Evolutionary conservation across 208 protist species (phyloP).

Genomic region (Crithidia bombi): DNA sequence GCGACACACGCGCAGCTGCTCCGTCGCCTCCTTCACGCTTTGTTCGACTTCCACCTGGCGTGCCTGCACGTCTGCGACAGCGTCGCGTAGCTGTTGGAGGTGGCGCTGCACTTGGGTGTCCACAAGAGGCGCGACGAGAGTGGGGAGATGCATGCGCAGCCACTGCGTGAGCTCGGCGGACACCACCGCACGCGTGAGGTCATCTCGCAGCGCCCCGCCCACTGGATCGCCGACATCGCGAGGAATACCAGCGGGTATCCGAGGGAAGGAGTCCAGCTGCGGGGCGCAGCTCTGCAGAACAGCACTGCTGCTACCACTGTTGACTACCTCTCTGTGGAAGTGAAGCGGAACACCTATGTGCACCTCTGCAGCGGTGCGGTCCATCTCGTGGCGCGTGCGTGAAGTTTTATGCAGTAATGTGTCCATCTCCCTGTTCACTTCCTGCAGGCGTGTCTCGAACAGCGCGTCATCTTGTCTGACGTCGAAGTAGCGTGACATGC

Average conservation of each 20-base stretch:
- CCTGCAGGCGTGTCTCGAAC: slow-evolving; percentile 62
- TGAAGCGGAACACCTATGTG: slow-evolving; percentile 24
- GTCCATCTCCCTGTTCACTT: slow-evolving; percentile 83
- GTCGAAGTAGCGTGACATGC: slow-evolving; percentile 17
- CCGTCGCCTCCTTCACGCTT: slow-evolving; percentile 25
- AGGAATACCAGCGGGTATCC: not conserved
- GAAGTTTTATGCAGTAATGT: slow-evolving; percentile 58
- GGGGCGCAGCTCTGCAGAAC: no score
- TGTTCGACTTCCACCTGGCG: slow-evolving; percentile 23
- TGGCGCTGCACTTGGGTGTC: slow-evolving; percentile 43
- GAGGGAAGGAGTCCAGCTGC: no score
- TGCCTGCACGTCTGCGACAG: slow-evolving; percentile 26
- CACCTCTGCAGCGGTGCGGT: slow-evolving; percentile 20
- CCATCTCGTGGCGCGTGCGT: slow-evolving; percentile 44
- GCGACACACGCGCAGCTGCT: slow-evolving; percentile 29
- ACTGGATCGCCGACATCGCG: not conserved
- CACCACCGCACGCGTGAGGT: slow-evolving; percentile 19
- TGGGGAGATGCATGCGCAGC: slow-evolving; percentile 30
- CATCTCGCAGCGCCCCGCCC: not conserved
- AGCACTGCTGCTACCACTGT: not conserved
- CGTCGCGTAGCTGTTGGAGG: slow-evolving; percentile 21
- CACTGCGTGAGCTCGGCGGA: slow-evolving; percentile 37
- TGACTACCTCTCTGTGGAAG: not conserved
- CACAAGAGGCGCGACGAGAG: slow-evolving; percentile 32
- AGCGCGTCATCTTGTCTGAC: slow-evolving; percentile 23